A percentile compares a stretch with the other conserved stretches of the same genome.
These are phyloP conservation scores for Cnidoscolus chayamansa DNA, from an alignment of 441 rosid species.

Conservation along the genomic window DNA sequence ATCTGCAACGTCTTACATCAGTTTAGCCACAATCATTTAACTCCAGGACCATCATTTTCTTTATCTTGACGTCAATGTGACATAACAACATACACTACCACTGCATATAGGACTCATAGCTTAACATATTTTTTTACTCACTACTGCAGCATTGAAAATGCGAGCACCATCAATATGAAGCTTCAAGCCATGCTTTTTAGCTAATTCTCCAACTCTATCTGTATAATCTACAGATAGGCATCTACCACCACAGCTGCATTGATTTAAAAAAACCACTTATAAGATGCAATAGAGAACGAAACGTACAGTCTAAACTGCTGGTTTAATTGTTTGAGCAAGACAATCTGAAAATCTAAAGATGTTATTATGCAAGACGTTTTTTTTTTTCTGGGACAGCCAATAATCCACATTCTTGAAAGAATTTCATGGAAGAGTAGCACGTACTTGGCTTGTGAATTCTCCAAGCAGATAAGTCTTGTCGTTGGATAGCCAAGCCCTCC, in stretches of 20 bases:
- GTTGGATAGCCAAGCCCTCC: slow-evolving; percentile 75
- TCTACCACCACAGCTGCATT: slow-evolving; percentile 79
- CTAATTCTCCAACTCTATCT: slow-evolving; percentile 70
- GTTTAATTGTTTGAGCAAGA: not conserved
- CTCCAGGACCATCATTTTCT: not conserved
- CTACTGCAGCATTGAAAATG: slow-evolving; percentile 80
- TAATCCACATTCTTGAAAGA: not conserved
- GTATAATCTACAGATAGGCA: slow-evolving; percentile 70
- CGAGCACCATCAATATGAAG: slow-evolving; percentile 97
- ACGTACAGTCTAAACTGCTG: not conserved
- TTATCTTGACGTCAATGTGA: not conserved
- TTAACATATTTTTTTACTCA: slow-evolving; percentile 34
- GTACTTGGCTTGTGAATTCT: slow-evolving; percentile 93
- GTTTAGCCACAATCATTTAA: not conserved
- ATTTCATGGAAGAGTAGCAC: slow-evolving; percentile 14
- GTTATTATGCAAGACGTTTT: too few relatives aligned
- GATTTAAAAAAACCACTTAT: slow-evolving; percentile 9
- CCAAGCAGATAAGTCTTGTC: slow-evolving; percentile 89
- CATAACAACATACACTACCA: not conserved
- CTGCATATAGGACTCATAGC: not conserved
- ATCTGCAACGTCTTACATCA: not conserved
- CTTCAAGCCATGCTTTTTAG: slow-evolving; percentile 77
- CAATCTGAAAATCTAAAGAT: too few relatives aligned
- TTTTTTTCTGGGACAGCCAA: not conserved
- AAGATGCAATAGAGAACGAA: slow-evolving; percentile 3